phyloP scores from a whole-genome alignment of 768 basidiomycete species.

The Cytidiella melzeri region DNA sequence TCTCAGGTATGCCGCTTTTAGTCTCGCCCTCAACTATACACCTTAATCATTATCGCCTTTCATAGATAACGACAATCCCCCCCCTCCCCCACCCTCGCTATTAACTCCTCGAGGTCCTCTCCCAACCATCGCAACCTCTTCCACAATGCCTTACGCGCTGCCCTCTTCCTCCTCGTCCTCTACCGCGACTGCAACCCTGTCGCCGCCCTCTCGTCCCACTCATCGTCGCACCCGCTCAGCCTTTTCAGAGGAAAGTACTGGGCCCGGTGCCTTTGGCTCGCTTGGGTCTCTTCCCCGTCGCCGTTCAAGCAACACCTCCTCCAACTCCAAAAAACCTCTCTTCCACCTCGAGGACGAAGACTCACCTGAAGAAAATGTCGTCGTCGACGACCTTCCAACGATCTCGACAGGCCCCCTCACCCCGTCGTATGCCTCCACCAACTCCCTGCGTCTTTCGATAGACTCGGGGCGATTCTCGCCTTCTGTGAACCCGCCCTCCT shows the following conservation, averaged over 20 bases:
- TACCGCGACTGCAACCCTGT: constrained; percentile 1
- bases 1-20: too few species aligned
- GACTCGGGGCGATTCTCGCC: constrained; percentile 20
- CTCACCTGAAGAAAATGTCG: constrained; percentile 21
- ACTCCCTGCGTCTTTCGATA: constrained; percentile 22
- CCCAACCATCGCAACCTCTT: background rate
- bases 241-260: constrained; percentile 36
- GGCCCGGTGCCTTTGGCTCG: constrained; percentile 43
- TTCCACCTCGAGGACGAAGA: constrained; percentile 31
- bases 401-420: constrained; percentile 15
- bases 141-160: constrained; percentile 22
- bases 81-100: background rate
- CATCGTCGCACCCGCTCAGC: constrained; percentile 27
- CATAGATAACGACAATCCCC: too few species aligned
- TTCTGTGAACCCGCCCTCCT: constrained; percentile 14
- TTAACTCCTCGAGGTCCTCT: background rate
- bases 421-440: constrained; percentile 12
- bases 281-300: constrained; percentile 42
- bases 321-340: constrained; percentile 19
- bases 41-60: too few species aligned
- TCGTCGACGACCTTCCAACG: constrained; percentile 18
- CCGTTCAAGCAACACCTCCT: constrained; percentile 9
- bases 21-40: too few species aligned
- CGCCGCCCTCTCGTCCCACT: constrained; percentile 6
- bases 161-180: constrained; percentile 20